phyloP scores from a whole-genome alignment of 2,329 filamentous ascomycete species.

The Cryphonectria radicalis region DNA sequence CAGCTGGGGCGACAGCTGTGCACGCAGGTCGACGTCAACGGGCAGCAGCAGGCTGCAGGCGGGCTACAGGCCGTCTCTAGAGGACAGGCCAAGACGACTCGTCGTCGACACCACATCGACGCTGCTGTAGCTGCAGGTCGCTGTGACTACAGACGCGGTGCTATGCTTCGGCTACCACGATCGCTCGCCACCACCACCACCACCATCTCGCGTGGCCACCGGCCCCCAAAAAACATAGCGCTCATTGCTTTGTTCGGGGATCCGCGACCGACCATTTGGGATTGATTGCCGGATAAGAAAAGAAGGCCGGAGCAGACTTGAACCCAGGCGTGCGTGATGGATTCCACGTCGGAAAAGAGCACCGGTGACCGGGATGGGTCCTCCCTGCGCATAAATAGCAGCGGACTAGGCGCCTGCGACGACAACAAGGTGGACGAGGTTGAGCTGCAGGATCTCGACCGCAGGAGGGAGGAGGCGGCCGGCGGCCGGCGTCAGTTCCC shows the following conservation, averaged over 20 bases:
- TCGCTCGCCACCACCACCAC: background rate
- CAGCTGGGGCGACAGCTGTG: background rate
- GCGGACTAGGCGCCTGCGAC: background rate
- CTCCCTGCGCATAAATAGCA: constrained; percentile 9
- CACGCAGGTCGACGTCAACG: background rate
- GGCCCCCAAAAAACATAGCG: background rate
- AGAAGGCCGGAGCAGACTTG: too few species aligned
- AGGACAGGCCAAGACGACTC: background rate
- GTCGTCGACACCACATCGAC: background rate
- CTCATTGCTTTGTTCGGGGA: background rate
- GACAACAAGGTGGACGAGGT: constrained; percentile 13
- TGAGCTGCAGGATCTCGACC: constrained; percentile 15
- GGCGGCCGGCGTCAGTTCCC: constrained; percentile 20
- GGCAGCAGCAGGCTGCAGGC: background rate
- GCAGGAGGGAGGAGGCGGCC: background rate
- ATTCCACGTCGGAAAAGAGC: constrained; percentile 11
- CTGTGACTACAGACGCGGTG: background rate
- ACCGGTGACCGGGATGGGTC: constrained; percentile 22
- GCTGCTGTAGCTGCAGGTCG: background rate
- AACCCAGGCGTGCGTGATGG: constrained; percentile 11
- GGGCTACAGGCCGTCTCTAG: background rate
- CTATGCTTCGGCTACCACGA: background rate
- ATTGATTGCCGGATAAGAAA: too few species aligned
- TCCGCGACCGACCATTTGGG: background rate
- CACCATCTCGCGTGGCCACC: background rate